Percentiles rank a stretch among this genome's conserved stretches.
Conservation (phyloP, 2,329 filamentous ascomycete species). For the Pezizomycotina sp. region DNA sequence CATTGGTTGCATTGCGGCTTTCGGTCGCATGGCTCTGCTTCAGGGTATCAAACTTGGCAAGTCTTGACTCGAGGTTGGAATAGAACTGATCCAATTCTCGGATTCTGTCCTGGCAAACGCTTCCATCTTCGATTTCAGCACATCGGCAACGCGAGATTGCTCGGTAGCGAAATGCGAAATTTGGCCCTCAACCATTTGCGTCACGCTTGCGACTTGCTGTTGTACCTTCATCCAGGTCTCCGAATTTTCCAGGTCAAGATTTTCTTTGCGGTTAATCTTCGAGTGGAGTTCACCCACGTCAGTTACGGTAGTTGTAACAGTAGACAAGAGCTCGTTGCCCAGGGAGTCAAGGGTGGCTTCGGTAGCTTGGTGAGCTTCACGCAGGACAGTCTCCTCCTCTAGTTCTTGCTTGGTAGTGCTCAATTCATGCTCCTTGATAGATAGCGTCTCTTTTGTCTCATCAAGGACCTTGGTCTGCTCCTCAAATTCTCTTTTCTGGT, state of each 20-base stretch:
- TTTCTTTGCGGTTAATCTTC: constrained; percentile 71
- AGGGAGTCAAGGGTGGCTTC: constrained; percentile 60
- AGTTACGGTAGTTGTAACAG: constrained; percentile 57
- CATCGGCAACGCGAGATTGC: constrained; percentile 53
- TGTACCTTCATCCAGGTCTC: constrained; percentile 64
- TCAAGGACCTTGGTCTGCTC: constrained; percentile 54
- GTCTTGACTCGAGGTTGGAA: constrained; percentile 52
- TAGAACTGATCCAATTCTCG: constrained; percentile 38
- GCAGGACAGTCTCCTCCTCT: constrained; percentile 60
- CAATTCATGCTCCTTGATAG: constrained; percentile 59
- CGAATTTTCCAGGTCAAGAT: constrained; percentile 65
- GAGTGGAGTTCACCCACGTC: constrained; percentile 70
- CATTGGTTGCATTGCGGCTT: constrained; percentile 33
- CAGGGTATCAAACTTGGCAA: constrained; percentile 49
- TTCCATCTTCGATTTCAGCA: constrained; percentile 55
- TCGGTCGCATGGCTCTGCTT: constrained; percentile 42
- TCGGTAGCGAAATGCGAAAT: constrained; percentile 49
- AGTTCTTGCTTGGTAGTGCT: constrained; percentile 58
- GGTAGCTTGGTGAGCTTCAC: constrained; percentile 71
- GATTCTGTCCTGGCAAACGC: constrained; percentile 61
- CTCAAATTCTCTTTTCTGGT: constrained; percentile 79
- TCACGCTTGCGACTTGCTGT: constrained; percentile 58
- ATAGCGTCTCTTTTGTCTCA: constrained; percentile 43
- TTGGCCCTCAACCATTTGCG: constrained; percentile 56
- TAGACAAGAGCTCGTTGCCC: constrained; percentile 60